Evolutionary conservation across 108 stramenopile species (phyloP).

Genomic region (Nitzschia sp.): DNA sequence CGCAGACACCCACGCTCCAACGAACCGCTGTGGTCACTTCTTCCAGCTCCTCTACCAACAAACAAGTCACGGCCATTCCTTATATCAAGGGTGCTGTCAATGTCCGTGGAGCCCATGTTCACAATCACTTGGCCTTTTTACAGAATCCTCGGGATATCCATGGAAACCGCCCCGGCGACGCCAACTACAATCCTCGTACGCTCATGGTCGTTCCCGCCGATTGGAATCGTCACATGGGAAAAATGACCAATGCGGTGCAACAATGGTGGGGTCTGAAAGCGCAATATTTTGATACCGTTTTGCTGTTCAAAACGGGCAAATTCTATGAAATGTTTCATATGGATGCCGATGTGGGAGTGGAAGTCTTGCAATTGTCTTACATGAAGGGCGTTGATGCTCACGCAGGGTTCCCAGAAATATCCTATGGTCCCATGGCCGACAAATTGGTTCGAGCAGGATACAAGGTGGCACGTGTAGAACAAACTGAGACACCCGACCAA

Average conservation of each 20-base stretch:
- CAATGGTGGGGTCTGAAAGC: constrained; percentile 99
- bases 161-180: constrained; percentile 56
- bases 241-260: constrained; percentile 83
- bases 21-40: background rate
- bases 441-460: constrained; percentile 91
- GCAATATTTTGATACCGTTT: constrained; percentile 92
- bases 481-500: constrained; percentile 96
- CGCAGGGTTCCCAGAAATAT: constrained; percentile 95
- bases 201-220: constrained; percentile 65
- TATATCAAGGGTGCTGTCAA: constrained; percentile 56
- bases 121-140: constrained; percentile 86
- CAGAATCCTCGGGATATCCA: constrained; percentile 59
- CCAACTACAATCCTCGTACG: constrained; percentile 88
- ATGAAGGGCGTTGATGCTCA: constrained; percentile 97
- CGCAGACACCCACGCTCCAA: background rate
- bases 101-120: constrained; percentile 79
- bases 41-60: background rate
- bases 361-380: constrained; percentile 85
- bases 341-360: constrained; percentile 96
- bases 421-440: constrained; percentile 75
- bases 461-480: constrained; percentile 98
- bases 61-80: constrained; percentile 7
- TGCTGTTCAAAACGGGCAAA: constrained; percentile 97
- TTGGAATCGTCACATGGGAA: constrained; percentile 31
- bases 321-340: constrained; percentile 87